Base-by-base conservation (phyloP, 2,329 filamentous ascomycete species). In the Aspergillus floridensis region DNA sequence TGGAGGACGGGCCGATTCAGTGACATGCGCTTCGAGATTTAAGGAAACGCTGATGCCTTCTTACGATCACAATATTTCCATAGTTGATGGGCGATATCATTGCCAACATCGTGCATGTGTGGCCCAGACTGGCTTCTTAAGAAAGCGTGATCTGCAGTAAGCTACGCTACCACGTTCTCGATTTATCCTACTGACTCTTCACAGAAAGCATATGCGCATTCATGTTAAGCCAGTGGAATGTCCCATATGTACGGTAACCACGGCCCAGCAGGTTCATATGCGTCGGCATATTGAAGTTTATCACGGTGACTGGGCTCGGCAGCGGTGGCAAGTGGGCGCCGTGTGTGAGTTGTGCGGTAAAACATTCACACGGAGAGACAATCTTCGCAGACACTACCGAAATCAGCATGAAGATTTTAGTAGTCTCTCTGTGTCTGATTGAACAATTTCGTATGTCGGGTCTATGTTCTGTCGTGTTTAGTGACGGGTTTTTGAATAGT, bases 191-290 rank as follows among this genome's bases (percentile, higher is more conserved):
- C 52, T 59, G 52, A 60, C 49, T 46, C 24, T 48, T 46, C n/a
- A 44, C 38, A 60, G 59, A 48, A 60, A 58, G 24, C 59, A 60
- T 58, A 57, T 60, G 54, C 54, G 55, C 31, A 35, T 21, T 31
- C 59, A 60, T 29, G 5, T 55, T 19, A 57, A 54, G 55, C 59
- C 59, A 19, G 59, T 57, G n/a, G 41, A 58, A 55, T 60, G 59
- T 38, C 44, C 49, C 26, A 29, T n/a, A 14, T 60, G 59, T 26
- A 21, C 41, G 22, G 29, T 24, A 21, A 50, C 54, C 19, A 56
- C 22, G 19, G 59, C 59, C 50, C 26, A 51, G 35, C 49, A 58
- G 53, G 16, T 10, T 6, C 55, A 60, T 54, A 50, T 60, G 35
- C 54, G 54, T 29, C 59, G 59, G 51, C 59, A 60, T 53, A 35